Evolutionary conservation across 805 yeast genomes (phyloP), one percentile per base, ranked within the genome.

Genomic region (Priceomyces haplophilus): DNA sequence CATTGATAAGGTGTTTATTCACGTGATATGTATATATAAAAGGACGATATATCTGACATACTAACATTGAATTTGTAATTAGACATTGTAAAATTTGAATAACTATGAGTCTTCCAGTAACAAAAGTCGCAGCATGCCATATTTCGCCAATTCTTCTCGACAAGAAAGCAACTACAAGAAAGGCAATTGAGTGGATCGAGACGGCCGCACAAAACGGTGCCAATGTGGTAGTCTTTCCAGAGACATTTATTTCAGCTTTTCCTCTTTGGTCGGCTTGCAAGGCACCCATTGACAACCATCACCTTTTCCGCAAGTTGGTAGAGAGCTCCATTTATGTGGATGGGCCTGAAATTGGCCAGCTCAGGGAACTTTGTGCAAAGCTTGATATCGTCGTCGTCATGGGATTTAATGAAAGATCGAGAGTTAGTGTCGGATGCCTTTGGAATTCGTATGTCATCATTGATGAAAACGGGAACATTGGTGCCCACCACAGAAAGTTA

Each of bases 401-500:
- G 33, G 59, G 59, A 3, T 53, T 54, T 34, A 54, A 53, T 41
- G 59, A 54, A 29, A 44, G 46, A 33, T 53, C 56, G 1, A 39
- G 32, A 11, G 42, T 48, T 17, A 49, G 54, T 27, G 58, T 53
- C 12, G 59, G 59, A 4, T 50, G 58, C 32, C 38, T 54, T n/a
- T 54, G 57, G 58, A 54, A 54, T 34, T 51, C 58, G 8, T 49
- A 48, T 38, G 56, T 34, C 10, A 34, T 34, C 8, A 34, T 34
- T 12, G 37, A 34, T 16, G 39, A 36, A 36, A 34, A 45, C 32
- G 75, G 75, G 0, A 62, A 61, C 36, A 65, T 52, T 20, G 56
- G 53, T 3, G 69, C 70, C 45, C 77, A 72, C 49, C 77, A 72
- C 49, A 58, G 78, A 23, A 73, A 73, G 45, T 52, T 69, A 44